Evolutionary conservation across 2,329 filamentous ascomycete genomes (phyloP).

Genomic region (Pseudocercospora fuligena): DNA sequence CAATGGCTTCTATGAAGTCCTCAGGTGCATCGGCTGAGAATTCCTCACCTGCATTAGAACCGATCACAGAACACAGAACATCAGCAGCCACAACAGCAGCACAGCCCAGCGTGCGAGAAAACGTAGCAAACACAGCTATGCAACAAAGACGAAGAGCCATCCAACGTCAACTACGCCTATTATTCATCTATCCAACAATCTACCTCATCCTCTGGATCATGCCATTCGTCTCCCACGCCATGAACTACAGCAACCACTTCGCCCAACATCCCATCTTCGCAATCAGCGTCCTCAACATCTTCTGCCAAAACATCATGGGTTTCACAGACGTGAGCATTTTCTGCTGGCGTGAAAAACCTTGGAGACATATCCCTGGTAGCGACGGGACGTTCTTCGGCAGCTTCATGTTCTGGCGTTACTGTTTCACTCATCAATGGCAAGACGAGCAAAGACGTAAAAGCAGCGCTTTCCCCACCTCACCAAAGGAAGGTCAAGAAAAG

Average conservation of each 20-base stretch:
- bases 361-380: conserved; percentile 60
- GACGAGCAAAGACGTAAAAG: conserved; percentile 24
- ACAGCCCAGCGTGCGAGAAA: conserved; percentile 11
- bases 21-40: conserved; percentile 23
- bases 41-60: conserved; percentile 24
- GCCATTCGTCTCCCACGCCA: conserved; percentile 69
- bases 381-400: conserved; percentile 49
- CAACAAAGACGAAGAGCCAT: conserved; percentile 27
- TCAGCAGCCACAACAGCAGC: conserved; percentile 7
- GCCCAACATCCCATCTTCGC: conserved; percentile 60
- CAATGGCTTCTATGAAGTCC: conserved; percentile 28
- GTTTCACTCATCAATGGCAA: conserved; percentile 16
- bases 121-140: conserved; percentile 25
- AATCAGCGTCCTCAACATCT: conserved; percentile 60
- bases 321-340: conserved; percentile 72
- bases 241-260: conserved; percentile 61
- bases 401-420: conserved; percentile 42
- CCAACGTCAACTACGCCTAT: conserved; percentile 65
- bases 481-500: conserved; percentile 2
- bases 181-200: conserved; percentile 77
- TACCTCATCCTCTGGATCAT: conserved; percentile 75
- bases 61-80: conserved; percentile 33
- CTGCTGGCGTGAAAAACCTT: conserved; percentile 71
- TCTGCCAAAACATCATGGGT: conserved; percentile 69
- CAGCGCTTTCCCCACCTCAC: conserved; percentile 7